These are phyloP conservation scores for Persicaria maculosa DNA, from an alignment of 148 eudicot species.

Conservation along the genomic window DNA sequence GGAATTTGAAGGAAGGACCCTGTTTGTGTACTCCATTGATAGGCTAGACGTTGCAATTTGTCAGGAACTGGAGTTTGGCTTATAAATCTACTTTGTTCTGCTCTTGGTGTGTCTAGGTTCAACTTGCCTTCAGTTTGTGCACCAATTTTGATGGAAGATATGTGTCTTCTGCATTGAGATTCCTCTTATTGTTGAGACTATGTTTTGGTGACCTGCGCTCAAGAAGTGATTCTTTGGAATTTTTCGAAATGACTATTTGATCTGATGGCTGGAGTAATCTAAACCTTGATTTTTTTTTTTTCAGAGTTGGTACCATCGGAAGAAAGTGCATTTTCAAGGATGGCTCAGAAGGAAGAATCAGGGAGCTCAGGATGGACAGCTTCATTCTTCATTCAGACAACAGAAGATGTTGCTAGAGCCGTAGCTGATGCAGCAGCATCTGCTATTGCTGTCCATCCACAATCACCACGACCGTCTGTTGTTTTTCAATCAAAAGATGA, in stretches of 20 bases:
- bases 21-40: background rate
- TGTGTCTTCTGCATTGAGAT: background rate
- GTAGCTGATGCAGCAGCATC: constrained; percentile 75
- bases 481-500: constrained; percentile 74
- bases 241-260: background rate
- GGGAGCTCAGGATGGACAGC: constrained; percentile 74
- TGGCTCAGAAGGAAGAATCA: constrained; percentile 59
- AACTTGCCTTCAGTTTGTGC: background rate
- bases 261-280: background rate
- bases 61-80: background rate
- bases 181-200: background rate
- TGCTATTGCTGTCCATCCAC: constrained; percentile 52
- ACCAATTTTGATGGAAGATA: background rate
- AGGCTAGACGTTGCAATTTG: background rate
- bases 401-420: constrained; percentile 79
- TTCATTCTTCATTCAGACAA: constrained; percentile 63
- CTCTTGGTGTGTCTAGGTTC: background rate
- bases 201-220: background rate
- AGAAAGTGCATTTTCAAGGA: constrained; percentile 19
- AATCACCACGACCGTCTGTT: constrained; percentile 78
- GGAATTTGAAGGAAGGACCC: background rate
- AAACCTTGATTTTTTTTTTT: background rate
- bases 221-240: background rate
- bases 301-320: background rate
- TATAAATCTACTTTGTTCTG: background rate